Conservation (phyloP, 2,329 filamentous ascomycete genomes). For the Diaporthe aspalathi region DNA sequence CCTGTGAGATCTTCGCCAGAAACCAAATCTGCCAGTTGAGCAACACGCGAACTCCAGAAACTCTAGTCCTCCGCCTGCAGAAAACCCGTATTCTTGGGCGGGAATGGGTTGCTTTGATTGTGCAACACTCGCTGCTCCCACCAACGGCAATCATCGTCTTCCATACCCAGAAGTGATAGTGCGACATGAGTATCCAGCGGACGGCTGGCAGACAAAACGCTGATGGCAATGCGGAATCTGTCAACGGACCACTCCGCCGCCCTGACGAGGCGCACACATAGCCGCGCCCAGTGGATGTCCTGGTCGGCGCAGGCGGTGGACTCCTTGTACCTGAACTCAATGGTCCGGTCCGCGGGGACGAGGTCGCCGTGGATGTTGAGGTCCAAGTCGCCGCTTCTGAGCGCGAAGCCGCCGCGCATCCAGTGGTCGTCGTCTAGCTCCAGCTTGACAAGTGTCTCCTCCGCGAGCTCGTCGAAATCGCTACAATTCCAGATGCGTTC, state of each 20-base stretch:
- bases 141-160: not conserved
- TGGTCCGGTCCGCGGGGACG: not conserved
- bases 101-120: not conserved
- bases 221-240: not conserved
- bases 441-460: too few relatives aligned
- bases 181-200: not conserved
- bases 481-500: too few relatives aligned
- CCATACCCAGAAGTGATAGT: not conserved
- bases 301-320: not conserved
- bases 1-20: too few relatives aligned
- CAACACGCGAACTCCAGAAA: too few relatives aligned
- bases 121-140: too few relatives aligned
- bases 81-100: not conserved
- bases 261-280: not conserved
- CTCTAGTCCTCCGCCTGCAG: not conserved
- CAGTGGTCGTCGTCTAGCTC: too few relatives aligned
- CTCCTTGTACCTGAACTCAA: conserved; percentile 7
- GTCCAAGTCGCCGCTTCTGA: not conserved
- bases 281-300: not conserved
- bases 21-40: too few relatives aligned
- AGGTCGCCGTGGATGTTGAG: not conserved
- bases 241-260: not conserved
- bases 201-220: too few relatives aligned
- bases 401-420: not conserved
- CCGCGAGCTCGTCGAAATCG: too few relatives aligned